phyloP scores from a whole-genome alignment of 495 filamentous ascomycete species.

The Rhypophila decipiens region DNA sequence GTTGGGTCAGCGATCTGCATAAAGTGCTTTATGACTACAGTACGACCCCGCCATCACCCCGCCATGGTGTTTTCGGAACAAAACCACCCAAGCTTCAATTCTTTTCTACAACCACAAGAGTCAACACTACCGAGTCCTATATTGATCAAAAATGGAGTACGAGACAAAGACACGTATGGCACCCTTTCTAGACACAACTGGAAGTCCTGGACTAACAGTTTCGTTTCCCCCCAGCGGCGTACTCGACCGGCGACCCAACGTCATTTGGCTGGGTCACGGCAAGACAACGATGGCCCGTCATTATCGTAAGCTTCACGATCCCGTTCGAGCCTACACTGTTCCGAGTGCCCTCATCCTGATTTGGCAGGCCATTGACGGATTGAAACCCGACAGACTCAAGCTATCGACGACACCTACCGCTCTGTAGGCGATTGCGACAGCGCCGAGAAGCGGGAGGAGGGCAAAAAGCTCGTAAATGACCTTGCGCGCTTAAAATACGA shows the following conservation, averaged over 20 bases:
- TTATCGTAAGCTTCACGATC: conserved; percentile 55
- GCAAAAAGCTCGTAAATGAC: conserved; percentile 75
- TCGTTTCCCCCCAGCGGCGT: conserved; percentile 61
- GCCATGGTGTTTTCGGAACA: background rate
- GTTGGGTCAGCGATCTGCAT: no score
- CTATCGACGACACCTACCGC: conserved; percentile 88
- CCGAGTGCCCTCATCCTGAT: no score
- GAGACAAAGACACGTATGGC: conserved; percentile 56
- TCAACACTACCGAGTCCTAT: no score
- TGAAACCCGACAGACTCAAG: conserved; percentile 74
- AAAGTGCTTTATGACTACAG: no score
- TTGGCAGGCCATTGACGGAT: background rate
- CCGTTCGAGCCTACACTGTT: background rate
- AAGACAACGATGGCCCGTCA: conserved; percentile 84
- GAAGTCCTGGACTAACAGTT: background rate
- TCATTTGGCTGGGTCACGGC: conserved; percentile 85
- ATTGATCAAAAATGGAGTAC: conserved; percentile 62
- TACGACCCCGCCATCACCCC: conserved; percentile 10
- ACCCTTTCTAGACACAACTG: background rate
- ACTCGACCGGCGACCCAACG: conserved; percentile 68
- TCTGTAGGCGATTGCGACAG: conserved; percentile 57
- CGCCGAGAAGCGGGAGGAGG: conserved; percentile 63
- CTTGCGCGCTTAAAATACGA: conserved; percentile 89
- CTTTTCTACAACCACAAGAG: no score
- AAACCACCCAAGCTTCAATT: background rate